Evolutionary conservation across 768 basidiomycete genomes (phyloP), one percentile per base, ranked within the genome.

Genomic region (Boletus subcaerulescens): DNA sequence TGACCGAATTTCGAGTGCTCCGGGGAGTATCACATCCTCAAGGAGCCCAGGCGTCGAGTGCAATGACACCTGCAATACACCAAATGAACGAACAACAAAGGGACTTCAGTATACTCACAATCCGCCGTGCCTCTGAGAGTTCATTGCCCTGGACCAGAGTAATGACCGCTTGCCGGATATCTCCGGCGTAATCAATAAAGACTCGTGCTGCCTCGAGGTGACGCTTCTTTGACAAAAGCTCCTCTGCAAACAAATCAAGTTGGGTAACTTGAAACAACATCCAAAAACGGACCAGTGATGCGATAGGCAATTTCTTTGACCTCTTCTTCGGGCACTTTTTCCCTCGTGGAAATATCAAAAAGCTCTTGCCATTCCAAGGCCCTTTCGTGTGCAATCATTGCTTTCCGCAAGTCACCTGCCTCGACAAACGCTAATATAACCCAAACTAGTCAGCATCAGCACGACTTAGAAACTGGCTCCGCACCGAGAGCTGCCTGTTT

Each of bases 341-440:
- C 77, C 26, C 76, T 76, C 20, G 80, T 62, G 3, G 89, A 89
- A 26, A 97, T 74, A 24, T 90, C 85, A 69, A 99, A 98, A 0
- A 97, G 75, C 59, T 95, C 93, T 63, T 89, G 86, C 96, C 96
- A 99, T 50, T 89, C 83, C 32, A 93, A 74, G 0, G 89, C 89
- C 52, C 86, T 87, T 70, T 98, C 95, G 63, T 94, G 85, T 0
- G 95, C 86, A 10, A 87, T 77, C 81, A 99, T 85, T 2, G 95
- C 92, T 56, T 92, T 93, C 5, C 76, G 66, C 2, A 75, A 71
- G 50, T 82, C 76, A 5, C 72, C 68, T 9, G 89, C 91, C 59
- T 91, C 81, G 0, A 81, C 69, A 72, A 94, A 97, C 0, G 86
- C 95, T 91, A 60, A 52, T 53, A 56, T 42, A 41, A 26, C 50